Evolutionary conservation across 371 early-diverging fungal genomes (phyloP), one percentile per base, ranked within the genome.

Genomic region (Ordospora colligata): DNA sequence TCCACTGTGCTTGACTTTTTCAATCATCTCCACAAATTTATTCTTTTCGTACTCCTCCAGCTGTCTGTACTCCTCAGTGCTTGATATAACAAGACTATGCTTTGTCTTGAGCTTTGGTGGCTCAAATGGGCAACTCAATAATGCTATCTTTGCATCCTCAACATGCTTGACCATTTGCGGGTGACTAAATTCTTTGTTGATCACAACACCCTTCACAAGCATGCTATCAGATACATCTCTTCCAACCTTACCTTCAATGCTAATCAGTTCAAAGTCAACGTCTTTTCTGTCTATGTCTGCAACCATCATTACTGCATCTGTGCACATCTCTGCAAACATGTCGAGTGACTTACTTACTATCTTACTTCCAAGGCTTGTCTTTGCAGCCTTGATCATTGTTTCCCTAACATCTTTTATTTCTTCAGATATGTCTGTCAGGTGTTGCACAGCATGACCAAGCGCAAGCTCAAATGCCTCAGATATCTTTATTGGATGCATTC

Each of bases 101-200:
- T 99, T 98, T 81, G 95, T 97, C 88, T 99, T 98, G 81, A 98
- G 93, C 88, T 96, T 96, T 75, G 98, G 98, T 58, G 97, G 98
- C 88, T 99, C 99, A 85, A 99, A 99, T 42, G 99, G 94, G 87
- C 98, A 98, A 43, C 95, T 96, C 44, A 99, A 85, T 74, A 99
- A 92, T 46, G 97, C 97, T 78, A 99, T 90, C 85, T 91, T 91
- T 83, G 94, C 96, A 83, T 97, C 90, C 67, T 87, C 86, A 72
- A 97, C 87, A 83, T 92, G 91, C 77, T 93, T 93, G 52, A 90
- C 90, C 99, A 98, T 99, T 86, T 98, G 97, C 49, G 96, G 95
- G 83, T 98, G 99, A 21, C 95, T 94, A 86, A 98, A 92, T 82
- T 96, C 96, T 88, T 99, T 99, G 87, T 96, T 94, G 42, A 99